Evolutionary conservation across 805 yeast species (phyloP), one percentile per base, ranked within the genome.

Genomic region (Pichia manshurica): DNA sequence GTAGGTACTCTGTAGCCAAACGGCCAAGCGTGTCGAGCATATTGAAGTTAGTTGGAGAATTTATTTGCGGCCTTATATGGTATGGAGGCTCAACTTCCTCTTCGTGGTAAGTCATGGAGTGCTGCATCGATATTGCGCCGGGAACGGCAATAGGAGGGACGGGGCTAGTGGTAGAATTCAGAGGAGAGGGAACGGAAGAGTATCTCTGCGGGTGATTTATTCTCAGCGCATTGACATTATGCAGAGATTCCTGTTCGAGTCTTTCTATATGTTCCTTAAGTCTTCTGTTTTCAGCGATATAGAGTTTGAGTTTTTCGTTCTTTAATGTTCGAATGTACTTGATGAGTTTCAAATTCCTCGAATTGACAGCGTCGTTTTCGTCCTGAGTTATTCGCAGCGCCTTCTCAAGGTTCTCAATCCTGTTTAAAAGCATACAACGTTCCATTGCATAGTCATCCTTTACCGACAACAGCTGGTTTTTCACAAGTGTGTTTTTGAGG

Each of bases 21-120:
- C 65, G 54, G 13, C 70, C 70, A 22, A 66, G 51, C 0, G 70
- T 65, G 45, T 66, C 66, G 25, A 66, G 54, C 66, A 66, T 55
- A 39, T 60, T 28, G 7, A 54, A 36, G 10, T 46, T 52, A 0
- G 54, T 39, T 7, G 52, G 47, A 6, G 45, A 31, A 10, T 37
- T 6, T 15, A 37, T 2, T 15, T 37, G 40, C 23, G n/a, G 40
- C 19, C 40, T 37, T 8, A 37, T 20, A 1, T 20, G 40, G 19
- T 37, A 19, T 6, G 28, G 16, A 7, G 13, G 29, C 8, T 17
- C 21, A 2, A 21, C 40, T 4, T 37, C 47, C 15, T 39, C 46
- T 25, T 28, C 31, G n/a, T 10, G 32, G 40, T 43, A 38, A 39
- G 34, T 35, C 28, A 22, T 20, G 9, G 41, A 19, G 16, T 12